Evolutionary conservation across 1,139 yeast species (phyloP).

Genomic region (Candida pseudocylindracea): DNA sequence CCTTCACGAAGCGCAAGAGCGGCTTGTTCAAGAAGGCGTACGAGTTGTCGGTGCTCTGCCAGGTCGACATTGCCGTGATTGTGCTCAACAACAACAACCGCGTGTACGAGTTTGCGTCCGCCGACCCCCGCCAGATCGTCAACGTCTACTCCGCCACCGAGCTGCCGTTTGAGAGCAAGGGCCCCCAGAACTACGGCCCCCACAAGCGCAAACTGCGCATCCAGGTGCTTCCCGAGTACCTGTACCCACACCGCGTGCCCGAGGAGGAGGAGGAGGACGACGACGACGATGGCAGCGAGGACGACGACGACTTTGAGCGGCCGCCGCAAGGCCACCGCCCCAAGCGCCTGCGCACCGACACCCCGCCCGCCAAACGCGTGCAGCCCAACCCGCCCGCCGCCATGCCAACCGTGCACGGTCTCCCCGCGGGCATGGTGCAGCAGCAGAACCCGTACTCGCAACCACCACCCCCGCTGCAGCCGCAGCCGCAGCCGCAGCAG

Average conservation of each 20-base stretch:
- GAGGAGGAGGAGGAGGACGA: slow-evolving; percentile 1
- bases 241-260: slow-evolving; percentile 1
- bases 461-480: neutral
- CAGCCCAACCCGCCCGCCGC: neutral
- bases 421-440: too few relatives aligned
- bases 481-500: neutral
- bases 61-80: slow-evolving; percentile 80
- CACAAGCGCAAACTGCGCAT: slow-evolving; percentile 15
- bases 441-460: neutral
- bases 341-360: too few relatives aligned
- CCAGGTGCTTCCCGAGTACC: slow-evolving; percentile 10
- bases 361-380: too few relatives aligned
- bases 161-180: slow-evolving; percentile 29
- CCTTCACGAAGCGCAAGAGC: slow-evolving; percentile 85
- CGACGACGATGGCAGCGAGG: neutral
- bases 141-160: slow-evolving; percentile 17
- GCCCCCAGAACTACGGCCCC: slow-evolving; percentile 35
- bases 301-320: neutral
- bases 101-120: slow-evolving; percentile 64
- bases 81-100: slow-evolving; percentile 72
- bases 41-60: slow-evolving; percentile 79
- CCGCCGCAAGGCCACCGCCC: neutral
- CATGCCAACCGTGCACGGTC: neutral
- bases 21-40: slow-evolving; percentile 94
- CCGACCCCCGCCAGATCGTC: slow-evolving; percentile 39